Base-by-base conservation (phyloP, 768 basidiomycete genomes). In the Paxillus rubicundulus region DNA sequence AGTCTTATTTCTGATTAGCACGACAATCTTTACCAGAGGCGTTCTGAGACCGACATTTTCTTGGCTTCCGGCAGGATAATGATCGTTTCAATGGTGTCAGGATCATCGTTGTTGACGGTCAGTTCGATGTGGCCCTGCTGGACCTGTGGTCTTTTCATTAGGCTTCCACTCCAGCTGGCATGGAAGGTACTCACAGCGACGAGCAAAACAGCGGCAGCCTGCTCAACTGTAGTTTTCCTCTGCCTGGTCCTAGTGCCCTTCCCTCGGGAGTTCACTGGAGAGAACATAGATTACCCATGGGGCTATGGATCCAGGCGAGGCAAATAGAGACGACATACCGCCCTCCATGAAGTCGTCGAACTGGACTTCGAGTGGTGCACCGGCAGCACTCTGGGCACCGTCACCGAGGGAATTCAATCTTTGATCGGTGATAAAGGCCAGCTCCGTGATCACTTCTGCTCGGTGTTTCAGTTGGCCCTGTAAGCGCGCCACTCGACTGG, bases 281-380 rank as follows among this genome's bases (percentile, higher is more conserved):
- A 49, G 14, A 18, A 5, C 1, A 45, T 2, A 16, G 12, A 40
- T 38, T 18, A 21, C 18, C n/a, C 10, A n/a, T n/a, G 4, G 14
- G 33, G n/a, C 17, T 24, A 18, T 7, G 18, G 13, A 34, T 39
- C 33, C 24, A 24, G 39, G 41, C 20, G 21, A 12, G n/a, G 24
- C 30, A 27, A 10, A 21, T 16, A 32, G 9, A 16, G 18, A 20
- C 17, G 24, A 37, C 12, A 43, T 61, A 65, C 65, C 63, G 54
- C 65, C 63, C 5, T 57, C 48, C 63, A 66, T 58, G 49, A 66
- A 65, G 28, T 67, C 65, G n/a, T 58, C 28, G 4, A 66, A 66
- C 38, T 49, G 48, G 46, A 66, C 56, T 33, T 62, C 60, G n/a
- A 66, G 45, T 12, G 63, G 63, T 12, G 33, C 28, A 20, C 50